Evolutionary conservation across 306 rosid species (phyloP).

Genomic region (Mucuna pruriens): DNA sequence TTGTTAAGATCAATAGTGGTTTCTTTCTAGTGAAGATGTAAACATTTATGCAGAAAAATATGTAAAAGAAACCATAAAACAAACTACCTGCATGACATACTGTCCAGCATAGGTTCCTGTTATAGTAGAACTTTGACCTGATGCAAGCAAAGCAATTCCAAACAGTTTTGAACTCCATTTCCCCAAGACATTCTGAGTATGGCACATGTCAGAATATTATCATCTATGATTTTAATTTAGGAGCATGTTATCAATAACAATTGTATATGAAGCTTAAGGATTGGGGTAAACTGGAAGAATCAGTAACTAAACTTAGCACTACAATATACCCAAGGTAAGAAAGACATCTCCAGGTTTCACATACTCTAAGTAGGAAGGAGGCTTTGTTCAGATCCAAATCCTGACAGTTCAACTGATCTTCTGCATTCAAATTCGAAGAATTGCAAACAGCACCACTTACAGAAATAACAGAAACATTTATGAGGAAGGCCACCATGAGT

Average conservation of each 20-base stretch:
- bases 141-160: constrained; percentile 92
- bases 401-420: constrained; percentile 74
- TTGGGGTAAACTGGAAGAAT: constrained; percentile 1
- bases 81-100: constrained; percentile 93
- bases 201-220: background rate
- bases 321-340: constrained; percentile 22
- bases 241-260: background rate
- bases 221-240: constrained; percentile 24
- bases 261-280: constrained; percentile 12
- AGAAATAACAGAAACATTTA: constrained; percentile 84
- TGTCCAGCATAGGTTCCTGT: constrained; percentile 99
- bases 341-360: constrained; percentile 38
- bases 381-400: constrained; percentile 95
- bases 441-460: constrained; percentile 93
- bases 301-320: background rate
- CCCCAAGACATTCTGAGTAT: constrained; percentile 87
- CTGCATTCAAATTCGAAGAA: constrained; percentile 65
- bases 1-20: background rate
- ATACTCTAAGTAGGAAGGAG: constrained; percentile 82
- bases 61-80: constrained; percentile 16
- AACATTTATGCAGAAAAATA: background rate
- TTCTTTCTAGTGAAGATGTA: background rate
- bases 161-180: constrained; percentile 96
- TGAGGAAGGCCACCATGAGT: constrained; percentile 85
- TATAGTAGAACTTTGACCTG: constrained; percentile 99